Base-by-base conservation (phyloP, 306 rosid species). In the Vigna radiata region DNA sequence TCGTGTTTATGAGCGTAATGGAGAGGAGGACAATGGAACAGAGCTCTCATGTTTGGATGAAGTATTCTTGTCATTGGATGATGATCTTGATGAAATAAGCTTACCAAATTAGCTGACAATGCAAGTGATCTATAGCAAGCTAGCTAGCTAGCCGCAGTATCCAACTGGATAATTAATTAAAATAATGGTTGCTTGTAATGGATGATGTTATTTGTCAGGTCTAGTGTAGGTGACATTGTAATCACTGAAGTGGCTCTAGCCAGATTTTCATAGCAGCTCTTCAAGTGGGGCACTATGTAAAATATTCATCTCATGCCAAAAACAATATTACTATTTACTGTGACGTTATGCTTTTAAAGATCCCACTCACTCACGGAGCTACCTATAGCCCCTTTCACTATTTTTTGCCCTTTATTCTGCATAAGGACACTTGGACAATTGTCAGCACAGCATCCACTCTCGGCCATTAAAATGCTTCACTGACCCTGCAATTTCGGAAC, bases 1-100 rank as follows among this genome's bases (percentile, higher is more conserved):
- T 80, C 84, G 89, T 70, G 98, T 93, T 53, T 89, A 83, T 18
- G 94, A 93, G 79, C 84, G 80, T 41, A 82, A 84, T 48, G 83
- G 52, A 4, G 86, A 74, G 19, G 78, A 46, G 14, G 77, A 80
- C 25, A 88, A 82, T 52, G 93, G 95, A 68, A 77, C 88, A 2
- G 93, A 91, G 83, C 96, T 93, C 2, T 93, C 96, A 1, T 89
- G 93, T 76, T 86, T 93, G 91, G 98, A 93, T 76, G 97, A 93
- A 81, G 98, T 93, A 71, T 93, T 91, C 89, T 86, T 91, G 76
- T 83, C 97, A 31, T 70, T 93, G 83, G 98, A 93, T 70, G 98
- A 93, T 88, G 98, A 93, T 88, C 91, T 93, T 56, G 97, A 93
- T 7, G 98, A 93, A 86, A 93, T 91, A 68, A 91, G 97, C 78